Evolutionary conservation across 257 asterid genomes (phyloP).

Genomic region (Rubia yunnanensis): DNA sequence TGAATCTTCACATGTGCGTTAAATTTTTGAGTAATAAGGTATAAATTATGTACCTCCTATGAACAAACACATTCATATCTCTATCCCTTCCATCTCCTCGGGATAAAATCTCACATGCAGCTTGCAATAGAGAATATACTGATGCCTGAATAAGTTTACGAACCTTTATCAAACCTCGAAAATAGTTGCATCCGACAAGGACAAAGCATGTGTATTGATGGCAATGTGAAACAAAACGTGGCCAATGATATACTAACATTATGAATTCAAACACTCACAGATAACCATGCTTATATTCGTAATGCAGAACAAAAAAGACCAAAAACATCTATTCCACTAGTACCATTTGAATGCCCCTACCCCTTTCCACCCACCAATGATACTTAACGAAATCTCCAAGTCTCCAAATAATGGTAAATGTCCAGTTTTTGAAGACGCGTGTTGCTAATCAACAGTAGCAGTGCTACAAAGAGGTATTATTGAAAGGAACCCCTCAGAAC

Average conservation of each 20-base stretch:
- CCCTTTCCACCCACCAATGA: no score
- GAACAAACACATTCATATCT: slow-evolving; percentile 71
- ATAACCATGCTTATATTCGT: neutral
- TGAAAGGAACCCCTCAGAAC: neutral
- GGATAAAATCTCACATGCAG: slow-evolving; percentile 79
- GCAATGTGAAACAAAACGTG: slow-evolving; percentile 1
- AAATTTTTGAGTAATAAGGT: neutral
- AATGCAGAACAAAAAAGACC: neutral
- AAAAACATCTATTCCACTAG: neutral
- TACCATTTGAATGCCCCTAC: neutral
- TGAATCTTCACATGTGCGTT: neutral
- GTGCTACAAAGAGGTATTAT: neutral
- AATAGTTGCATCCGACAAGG: slow-evolving; percentile 1
- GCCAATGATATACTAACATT: neutral
- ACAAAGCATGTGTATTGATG: slow-evolving; percentile 8
- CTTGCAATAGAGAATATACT: slow-evolving; percentile 78
- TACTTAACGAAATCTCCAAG: neutral
- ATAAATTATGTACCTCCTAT: slow-evolving; percentile 53
- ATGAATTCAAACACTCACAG: neutral
- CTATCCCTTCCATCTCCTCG: slow-evolving; percentile 92
- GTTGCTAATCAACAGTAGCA: neutral
- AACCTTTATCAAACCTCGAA: slow-evolving; percentile 20
- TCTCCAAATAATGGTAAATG: neutral
- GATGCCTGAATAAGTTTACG: slow-evolving; percentile 58
- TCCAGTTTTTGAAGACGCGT: neutral